Conservation (phyloP, 1,284 basidiomycete species). For the Anthracocystis walkeri region DNA sequence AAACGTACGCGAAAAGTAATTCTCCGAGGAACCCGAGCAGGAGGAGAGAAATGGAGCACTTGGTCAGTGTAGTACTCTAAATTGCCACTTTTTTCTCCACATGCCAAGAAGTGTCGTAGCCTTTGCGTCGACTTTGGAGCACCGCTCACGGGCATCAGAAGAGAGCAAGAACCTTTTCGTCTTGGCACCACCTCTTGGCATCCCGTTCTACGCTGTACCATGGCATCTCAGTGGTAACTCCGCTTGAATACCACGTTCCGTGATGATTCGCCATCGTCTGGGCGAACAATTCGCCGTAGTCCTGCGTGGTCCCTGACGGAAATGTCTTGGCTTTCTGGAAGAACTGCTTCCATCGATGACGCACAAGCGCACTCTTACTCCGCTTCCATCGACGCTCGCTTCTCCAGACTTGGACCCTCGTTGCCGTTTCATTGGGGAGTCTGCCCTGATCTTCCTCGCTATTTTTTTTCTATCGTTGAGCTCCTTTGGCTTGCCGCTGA, state of each 20-base stretch:
- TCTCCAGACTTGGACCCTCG: conserved; percentile 14
- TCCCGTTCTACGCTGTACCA: neutral
- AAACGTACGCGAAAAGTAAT: conserved; percentile 18
- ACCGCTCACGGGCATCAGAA: conserved; percentile 3
- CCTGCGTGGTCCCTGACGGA: conserved; percentile 8
- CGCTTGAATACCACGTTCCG: neutral
- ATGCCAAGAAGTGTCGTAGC: conserved; percentile 33
- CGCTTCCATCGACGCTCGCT: conserved; percentile 3
- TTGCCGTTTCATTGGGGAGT: neutral
- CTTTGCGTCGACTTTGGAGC: conserved; percentile 7
- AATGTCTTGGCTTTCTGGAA: conserved; percentile 19
- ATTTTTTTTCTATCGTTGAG: neutral
- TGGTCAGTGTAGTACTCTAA: conserved; percentile 5
- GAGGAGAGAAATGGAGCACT: conserved; percentile 8
- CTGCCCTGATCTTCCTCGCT: neutral
- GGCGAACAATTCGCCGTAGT: neutral
- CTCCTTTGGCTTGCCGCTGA: neutral
- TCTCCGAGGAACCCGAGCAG: conserved; percentile 18
- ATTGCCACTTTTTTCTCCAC: conserved; percentile 7
- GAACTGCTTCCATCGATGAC: conserved; percentile 17
- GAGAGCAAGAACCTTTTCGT: conserved; percentile 38
- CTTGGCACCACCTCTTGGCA: conserved; percentile 24
- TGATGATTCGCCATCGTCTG: neutral
- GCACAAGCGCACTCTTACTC: conserved; percentile 15
- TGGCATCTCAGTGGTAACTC: neutral